Evolutionary conservation across 2,329 filamentous ascomycete species (phyloP).

Genomic region (Alternaria gaisen): DNA sequence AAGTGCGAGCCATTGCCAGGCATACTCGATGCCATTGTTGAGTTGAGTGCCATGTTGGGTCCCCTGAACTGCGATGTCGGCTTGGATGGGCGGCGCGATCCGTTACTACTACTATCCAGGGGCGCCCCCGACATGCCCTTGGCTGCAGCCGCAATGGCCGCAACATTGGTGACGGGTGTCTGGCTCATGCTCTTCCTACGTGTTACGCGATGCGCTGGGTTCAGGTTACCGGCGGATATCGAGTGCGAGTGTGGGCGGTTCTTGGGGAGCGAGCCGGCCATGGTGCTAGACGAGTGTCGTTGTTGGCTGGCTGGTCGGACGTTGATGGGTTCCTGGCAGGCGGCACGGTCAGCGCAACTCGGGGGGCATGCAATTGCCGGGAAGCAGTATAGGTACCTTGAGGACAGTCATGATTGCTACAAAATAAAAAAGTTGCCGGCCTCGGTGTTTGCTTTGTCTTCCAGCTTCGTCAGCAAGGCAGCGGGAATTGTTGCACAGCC

Average conservation of each 20-base stretch:
- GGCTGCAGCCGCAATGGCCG: slow-evolving; percentile 75
- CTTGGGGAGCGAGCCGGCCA: slow-evolving; percentile 68
- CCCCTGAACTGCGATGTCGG: slow-evolving; percentile 56
- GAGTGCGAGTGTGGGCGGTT: slow-evolving; percentile 84
- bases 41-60: slow-evolving; percentile 63
- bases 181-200: slow-evolving; percentile 93
- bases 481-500: slow-evolving; percentile 33
- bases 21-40: slow-evolving; percentile 73
- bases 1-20: slow-evolving; percentile 61
- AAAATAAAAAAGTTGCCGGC: slow-evolving; percentile 13
- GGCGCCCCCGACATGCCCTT: slow-evolving; percentile 70
- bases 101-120: slow-evolving; percentile 56
- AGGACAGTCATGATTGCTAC: slow-evolving; percentile 48
- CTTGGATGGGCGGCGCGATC: slow-evolving; percentile 74
- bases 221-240: slow-evolving; percentile 77
- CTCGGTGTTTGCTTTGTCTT: slow-evolving; percentile 26
- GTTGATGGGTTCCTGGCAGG: slow-evolving; percentile 51
- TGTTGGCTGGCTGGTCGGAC: slow-evolving; percentile 57
- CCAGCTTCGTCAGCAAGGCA: slow-evolving; percentile 23
- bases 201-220: slow-evolving; percentile 83
- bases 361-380: slow-evolving; percentile 17
- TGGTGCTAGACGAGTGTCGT: slow-evolving; percentile 58
- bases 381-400: slow-evolving; percentile 39
- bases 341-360: slow-evolving; percentile 41
- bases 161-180: slow-evolving; percentile 74